Evolutionary conservation across 2,329 filamentous ascomycete species (phyloP), one percentile per base, ranked within the genome.

Genomic region (Aspergillus transmontanensis): DNA sequence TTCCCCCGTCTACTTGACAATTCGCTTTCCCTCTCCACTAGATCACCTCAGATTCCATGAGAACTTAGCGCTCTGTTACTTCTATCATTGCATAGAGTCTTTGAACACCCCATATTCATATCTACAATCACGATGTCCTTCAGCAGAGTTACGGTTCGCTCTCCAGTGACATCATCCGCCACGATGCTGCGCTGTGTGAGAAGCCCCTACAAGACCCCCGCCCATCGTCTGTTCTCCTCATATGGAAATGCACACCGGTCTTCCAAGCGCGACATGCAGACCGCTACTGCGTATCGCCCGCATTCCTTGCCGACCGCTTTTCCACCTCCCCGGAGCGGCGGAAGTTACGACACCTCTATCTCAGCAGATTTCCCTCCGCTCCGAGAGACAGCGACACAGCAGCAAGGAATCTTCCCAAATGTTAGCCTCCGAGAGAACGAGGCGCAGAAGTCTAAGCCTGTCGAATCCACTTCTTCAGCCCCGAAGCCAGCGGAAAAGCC

Each of bases 391-490:
- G 79, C 57, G 48, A 65, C 75, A 14, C 71, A 74, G 51, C 76
- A 78, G 62, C 69, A 70, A 68, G 76, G 71, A 64, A 45, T 60
- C 11, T 67, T 71, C 6, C 72, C 75, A 2, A 79, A 76, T n/a
- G 71, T 83, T 32, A 83, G 83, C 63, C 69, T 89, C 26, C 79
- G 83, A 30, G 90, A 93, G 75, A 76, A 78, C 53, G 89, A 91
- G 74, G 87, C 89, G 1, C 90, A 93, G 74, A 89, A 87, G 73
- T 80, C 87, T 39, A 88, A 87, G 72, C 80, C 86, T 12, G 75
- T 73, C 21, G 68, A 80, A 21, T 69, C 79, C 30, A 66, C 77
- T 57, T 64, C 72, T 54, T 56, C 75, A 36, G 63, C 80, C 39
- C 62, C 79, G 4, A 80, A 83, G 58, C 71, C 79, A 50, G 67